Conservation (phyloP, 148 eudicot species). For the Camellia japonica region DNA sequence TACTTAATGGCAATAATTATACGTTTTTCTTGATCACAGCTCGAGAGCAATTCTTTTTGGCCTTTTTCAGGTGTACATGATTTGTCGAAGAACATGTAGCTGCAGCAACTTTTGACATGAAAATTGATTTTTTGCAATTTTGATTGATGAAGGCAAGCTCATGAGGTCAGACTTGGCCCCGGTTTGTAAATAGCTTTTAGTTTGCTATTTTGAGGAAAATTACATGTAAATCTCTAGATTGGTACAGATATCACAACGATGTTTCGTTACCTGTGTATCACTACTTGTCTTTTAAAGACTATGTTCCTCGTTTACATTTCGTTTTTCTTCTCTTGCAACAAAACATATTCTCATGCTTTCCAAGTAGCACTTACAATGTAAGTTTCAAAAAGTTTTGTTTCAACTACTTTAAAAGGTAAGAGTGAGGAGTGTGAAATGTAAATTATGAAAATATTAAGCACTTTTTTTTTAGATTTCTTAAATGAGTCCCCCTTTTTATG, state of each 20-base stretch:
- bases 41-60: neutral
- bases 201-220: neutral
- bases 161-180: neutral
- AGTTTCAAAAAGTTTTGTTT: too few relatives aligned
- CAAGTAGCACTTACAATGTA: too few relatives aligned
- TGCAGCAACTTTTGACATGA: neutral
- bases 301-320: neutral
- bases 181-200: neutral
- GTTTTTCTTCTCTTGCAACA: neutral
- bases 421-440: too few relatives aligned
- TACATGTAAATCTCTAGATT: neutral
- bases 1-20: constrained; percentile 11
- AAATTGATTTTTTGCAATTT: neutral
- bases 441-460: too few relatives aligned
- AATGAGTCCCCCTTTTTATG: too few relatives aligned
- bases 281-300: too few relatives aligned
- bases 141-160: neutral
- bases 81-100: constrained; percentile 1
- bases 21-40: neutral
- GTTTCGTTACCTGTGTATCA: neutral
- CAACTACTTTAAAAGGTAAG: too few relatives aligned
- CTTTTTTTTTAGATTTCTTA: too few relatives aligned
- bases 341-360: neutral
- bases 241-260: neutral
- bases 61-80: neutral